Percentiles rank a stretch among this genome's conserved stretches.
These are phyloP conservation scores for Sporisorium iseilematis-ciliati DNA, from an alignment of 1,284 basidiomycete genomes.

Conservation along the genomic window DNA sequence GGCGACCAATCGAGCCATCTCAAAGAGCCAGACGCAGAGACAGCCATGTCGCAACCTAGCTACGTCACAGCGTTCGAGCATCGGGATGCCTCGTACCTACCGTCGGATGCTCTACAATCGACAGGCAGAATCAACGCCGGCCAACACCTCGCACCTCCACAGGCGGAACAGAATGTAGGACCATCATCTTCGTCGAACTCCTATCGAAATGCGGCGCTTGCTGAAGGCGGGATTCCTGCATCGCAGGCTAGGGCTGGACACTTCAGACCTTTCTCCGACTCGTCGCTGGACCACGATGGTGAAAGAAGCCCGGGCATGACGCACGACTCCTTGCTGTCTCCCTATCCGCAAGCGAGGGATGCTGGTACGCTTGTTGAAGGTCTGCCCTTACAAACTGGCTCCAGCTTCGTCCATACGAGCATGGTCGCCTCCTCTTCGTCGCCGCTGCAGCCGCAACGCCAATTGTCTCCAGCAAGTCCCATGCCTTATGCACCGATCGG, in stretches of 20 bases:
- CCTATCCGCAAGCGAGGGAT: neutral
- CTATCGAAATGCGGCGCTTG: neutral
- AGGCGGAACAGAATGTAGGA: neutral
- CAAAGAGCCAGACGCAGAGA: no score
- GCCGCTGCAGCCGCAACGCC: neutral
- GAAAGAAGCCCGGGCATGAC: no score
- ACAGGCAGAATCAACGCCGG: neutral
- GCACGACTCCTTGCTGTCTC: no score
- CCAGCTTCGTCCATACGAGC: neutral
- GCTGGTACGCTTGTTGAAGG: neutral
- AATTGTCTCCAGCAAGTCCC: neutral
- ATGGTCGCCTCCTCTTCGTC: neutral
- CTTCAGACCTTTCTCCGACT: neutral
- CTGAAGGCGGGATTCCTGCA: neutral
- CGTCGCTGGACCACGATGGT: no score
- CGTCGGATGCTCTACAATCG: neutral
- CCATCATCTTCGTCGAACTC: neutral
- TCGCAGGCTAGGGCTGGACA: neutral
- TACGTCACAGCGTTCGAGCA: constrained; percentile 14
- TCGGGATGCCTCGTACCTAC: constrained; percentile 5
- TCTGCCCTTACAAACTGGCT: neutral
- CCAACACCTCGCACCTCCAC: neutral
- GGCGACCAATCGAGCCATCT: neutral
- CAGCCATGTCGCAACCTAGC: neutral
- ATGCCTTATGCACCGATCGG: neutral